These are phyloP conservation scores for Plasmodium vivax DNA, from an alignment of 169 alveolate genomes.

Conservation along the genomic window DNA sequence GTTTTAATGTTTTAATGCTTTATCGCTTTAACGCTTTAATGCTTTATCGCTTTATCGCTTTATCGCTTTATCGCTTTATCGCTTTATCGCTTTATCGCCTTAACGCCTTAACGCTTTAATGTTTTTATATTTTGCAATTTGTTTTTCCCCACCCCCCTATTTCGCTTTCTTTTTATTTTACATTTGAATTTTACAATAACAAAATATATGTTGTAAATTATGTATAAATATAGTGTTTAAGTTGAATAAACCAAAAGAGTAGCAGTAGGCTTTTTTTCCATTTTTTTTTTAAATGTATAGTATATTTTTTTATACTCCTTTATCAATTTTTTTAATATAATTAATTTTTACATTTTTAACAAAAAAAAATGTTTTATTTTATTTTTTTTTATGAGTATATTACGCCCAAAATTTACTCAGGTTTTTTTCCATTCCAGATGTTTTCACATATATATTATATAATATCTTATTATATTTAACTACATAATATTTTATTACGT, in stretches of 20 bases:
- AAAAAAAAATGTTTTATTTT: neutral
- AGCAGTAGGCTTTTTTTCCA: neutral
- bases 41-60: too few species aligned
- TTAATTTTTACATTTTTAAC: neutral
- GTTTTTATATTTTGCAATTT: slow-evolving; percentile 7
- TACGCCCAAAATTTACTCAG: neutral
- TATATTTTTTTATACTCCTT: neutral
- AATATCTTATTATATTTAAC: neutral
- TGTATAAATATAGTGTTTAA: neutral
- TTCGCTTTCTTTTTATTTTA: neutral
- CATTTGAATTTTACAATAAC: neutral
- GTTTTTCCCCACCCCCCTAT: neutral
- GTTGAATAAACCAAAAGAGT: neutral
- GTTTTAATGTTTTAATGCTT: neutral
- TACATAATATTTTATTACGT: neutral
- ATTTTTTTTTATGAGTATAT: neutral
- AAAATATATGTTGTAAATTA: neutral
- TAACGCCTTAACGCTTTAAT: neutral
- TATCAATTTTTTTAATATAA: neutral
- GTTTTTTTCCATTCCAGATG: neutral
- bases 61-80: too few species aligned
- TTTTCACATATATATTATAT: neutral
- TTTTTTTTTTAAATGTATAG: neutral
- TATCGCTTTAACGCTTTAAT: neutral
- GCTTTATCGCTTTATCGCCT: too few species aligned